phyloP scores from a whole-genome alignment of 768 basidiomycete species.

The Mycena metata region DNA sequence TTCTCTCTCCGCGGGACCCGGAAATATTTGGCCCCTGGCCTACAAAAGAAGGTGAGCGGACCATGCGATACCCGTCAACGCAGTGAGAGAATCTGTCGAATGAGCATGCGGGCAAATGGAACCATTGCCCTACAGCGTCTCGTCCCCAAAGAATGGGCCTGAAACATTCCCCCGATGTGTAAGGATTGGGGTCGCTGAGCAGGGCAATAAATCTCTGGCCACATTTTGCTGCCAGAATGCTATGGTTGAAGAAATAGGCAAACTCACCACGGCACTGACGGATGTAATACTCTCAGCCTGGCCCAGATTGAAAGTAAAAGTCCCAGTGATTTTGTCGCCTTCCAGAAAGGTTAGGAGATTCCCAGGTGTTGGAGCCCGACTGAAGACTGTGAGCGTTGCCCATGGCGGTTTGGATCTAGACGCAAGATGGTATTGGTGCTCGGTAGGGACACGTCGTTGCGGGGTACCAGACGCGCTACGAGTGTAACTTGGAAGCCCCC shows the following conservation, averaged over 20 bases:
- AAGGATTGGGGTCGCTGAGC: background rate
- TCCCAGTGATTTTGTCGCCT: slow-evolving; percentile 40
- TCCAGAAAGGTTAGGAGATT: slow-evolving; percentile 41
- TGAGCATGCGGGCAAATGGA: background rate
- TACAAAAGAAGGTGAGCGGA: slow-evolving; percentile 17
- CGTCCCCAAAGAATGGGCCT: background rate
- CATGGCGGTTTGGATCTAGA: slow-evolving; percentile 46
- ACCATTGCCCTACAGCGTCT: slow-evolving; percentile 7
- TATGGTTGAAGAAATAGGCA: background rate
- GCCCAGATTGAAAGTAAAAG: slow-evolving; percentile 32
- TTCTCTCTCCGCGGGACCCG: slow-evolving; percentile 33
- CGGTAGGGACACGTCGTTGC: slow-evolving; percentile 24
- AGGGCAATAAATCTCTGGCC: background rate
- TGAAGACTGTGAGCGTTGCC: slow-evolving; percentile 55
- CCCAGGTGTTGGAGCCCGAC: slow-evolving; percentile 50
- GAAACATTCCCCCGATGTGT: background rate
- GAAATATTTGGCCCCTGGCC: slow-evolving; percentile 41
- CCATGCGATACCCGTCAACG: slow-evolving; percentile 13
- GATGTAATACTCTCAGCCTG: slow-evolving; percentile 52
- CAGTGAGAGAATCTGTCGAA: slow-evolving; percentile 1
- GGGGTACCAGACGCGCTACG: slow-evolving; percentile 5
- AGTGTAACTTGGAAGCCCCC: slow-evolving; percentile 28
- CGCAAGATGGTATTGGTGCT: slow-evolving; percentile 33
- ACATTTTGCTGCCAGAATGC: background rate
- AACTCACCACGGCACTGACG: slow-evolving; percentile 55